These are phyloP conservation scores for Lindgomyces ingoldianus DNA, from an alignment of 495 filamentous ascomycete species.

Conservation along the genomic window DNA sequence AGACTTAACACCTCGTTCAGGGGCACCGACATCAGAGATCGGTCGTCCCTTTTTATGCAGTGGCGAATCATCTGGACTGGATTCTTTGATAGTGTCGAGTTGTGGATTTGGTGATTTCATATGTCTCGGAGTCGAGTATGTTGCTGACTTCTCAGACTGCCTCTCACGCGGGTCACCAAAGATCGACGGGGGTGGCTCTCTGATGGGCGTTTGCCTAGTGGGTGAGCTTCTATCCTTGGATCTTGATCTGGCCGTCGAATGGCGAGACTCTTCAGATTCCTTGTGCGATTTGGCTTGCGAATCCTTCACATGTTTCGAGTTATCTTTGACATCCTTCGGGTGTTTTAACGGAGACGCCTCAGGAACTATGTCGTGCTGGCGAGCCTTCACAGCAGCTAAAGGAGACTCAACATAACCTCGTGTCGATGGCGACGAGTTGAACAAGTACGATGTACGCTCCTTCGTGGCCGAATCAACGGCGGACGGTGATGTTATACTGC, in stretches of 20 bases:
- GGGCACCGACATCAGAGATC: slow-evolving; percentile 41
- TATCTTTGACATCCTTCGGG: not conserved
- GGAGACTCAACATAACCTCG: slow-evolving; percentile 36
- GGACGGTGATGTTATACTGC: slow-evolving; percentile 39
- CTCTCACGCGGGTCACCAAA: slow-evolving; percentile 27
- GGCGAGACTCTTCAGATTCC: not conserved
- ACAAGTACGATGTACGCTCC: slow-evolving; percentile 56
- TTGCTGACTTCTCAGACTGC: slow-evolving; percentile 11
- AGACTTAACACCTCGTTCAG: slow-evolving; percentile 43
- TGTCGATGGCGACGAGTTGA: slow-evolving; percentile 56
- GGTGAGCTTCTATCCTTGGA: slow-evolving; percentile 10
- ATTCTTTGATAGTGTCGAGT: slow-evolving; percentile 49
- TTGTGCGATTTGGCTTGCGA: slow-evolving; percentile 1
- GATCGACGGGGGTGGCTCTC: slow-evolving; percentile 22
- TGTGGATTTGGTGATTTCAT: slow-evolving; percentile 25
- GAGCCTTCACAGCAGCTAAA: slow-evolving; percentile 1
- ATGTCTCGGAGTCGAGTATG: slow-evolving; percentile 27
- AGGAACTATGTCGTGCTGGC: slow-evolving; percentile 9
- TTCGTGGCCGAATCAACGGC: slow-evolving; percentile 56
- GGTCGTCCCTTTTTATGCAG: slow-evolving; percentile 45
- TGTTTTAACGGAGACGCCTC: not conserved
- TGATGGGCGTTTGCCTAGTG: slow-evolving; percentile 1
- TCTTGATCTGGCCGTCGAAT: not conserved
- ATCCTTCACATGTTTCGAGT: not conserved
- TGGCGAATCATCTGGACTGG: slow-evolving; percentile 43